These are phyloP conservation scores for Fusarium sarcochroum DNA, from an alignment of 2,329 filamentous ascomycete species.

Conservation along the genomic window DNA sequence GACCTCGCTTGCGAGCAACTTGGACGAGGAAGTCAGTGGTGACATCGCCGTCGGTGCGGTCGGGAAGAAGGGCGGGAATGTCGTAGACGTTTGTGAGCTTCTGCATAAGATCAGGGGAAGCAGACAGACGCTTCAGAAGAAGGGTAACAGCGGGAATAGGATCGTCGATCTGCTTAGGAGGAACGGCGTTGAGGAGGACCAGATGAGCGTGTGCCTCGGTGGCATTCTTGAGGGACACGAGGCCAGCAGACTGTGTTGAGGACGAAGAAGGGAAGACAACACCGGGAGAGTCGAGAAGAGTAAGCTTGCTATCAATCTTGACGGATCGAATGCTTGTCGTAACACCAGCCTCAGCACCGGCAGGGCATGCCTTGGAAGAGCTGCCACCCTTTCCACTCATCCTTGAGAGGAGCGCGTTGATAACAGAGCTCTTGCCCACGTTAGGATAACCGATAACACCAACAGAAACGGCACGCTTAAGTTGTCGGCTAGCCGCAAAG, in stretches of 20 bases:
- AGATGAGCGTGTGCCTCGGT: conserved; percentile 86
- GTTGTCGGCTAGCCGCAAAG: conserved; percentile 83
- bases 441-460: conserved; percentile 97
- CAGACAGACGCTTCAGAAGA: conserved; percentile 84
- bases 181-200: conserved; percentile 90
- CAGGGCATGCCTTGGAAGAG: conserved; percentile 79
- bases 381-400: conserved; percentile 74
- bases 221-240: conserved; percentile 69
- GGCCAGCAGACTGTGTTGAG: conserved; percentile 54
- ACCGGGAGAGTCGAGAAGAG: conserved; percentile 92
- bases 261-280: conserved; percentile 88
- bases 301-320: conserved; percentile 95
- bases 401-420: conserved; percentile 89
- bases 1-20: conserved; percentile 91
- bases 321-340: conserved; percentile 90
- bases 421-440: conserved; percentile 95
- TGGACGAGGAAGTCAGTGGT: conserved; percentile 95
- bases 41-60: conserved; percentile 76
- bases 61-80: conserved; percentile 81
- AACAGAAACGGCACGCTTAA: conserved; percentile 91
- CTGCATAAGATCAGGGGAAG: conserved; percentile 79
- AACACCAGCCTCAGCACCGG: conserved; percentile 91
- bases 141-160: conserved; percentile 88
- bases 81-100: conserved; percentile 89
- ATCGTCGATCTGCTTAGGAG: conserved; percentile 94